Evolutionary conservation across 176 grass and related monocot genomes (phyloP).

Genomic region (Miscanthus lutarioriparius): DNA sequence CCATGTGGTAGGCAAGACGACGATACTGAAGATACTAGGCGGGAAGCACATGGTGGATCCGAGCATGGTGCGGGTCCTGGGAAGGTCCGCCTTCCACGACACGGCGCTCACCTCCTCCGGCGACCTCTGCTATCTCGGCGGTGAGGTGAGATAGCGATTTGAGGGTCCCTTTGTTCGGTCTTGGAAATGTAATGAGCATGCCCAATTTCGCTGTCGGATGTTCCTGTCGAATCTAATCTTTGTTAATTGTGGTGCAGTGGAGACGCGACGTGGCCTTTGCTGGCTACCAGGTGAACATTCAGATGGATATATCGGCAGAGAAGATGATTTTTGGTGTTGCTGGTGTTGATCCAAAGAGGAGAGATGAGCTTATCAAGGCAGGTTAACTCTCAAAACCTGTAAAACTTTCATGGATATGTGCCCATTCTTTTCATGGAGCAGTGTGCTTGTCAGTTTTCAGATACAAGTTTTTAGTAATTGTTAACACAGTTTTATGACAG

Average conservation of each 20-base stretch:
- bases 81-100: constrained; percentile 91
- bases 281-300: constrained; percentile 90
- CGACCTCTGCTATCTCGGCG: constrained; percentile 92
- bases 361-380: constrained; percentile 95
- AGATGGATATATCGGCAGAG: constrained; percentile 88
- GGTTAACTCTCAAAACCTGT: constrained; percentile 8
- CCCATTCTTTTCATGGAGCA: constrained; percentile 1
- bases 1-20: constrained; percentile 75
- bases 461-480: not conserved
- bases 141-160: constrained; percentile 52
- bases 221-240: not conserved
- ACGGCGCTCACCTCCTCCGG: constrained; percentile 79
- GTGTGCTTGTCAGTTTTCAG: not conserved
- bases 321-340: constrained; percentile 90
- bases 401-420: not conserved
- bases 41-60: constrained; percentile 99
- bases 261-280: constrained; percentile 93
- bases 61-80: constrained; percentile 86
- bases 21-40: constrained; percentile 93
- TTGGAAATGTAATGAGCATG: not conserved
- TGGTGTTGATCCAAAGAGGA: constrained; percentile 76
- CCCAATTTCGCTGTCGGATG: not conserved
- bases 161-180: not conserved
- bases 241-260: constrained; percentile 63
- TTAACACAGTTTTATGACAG: not conserved